Evolutionary conservation across 345 rosid genomes (phyloP).

Genomic region (Citrus mangshanensis): DNA sequence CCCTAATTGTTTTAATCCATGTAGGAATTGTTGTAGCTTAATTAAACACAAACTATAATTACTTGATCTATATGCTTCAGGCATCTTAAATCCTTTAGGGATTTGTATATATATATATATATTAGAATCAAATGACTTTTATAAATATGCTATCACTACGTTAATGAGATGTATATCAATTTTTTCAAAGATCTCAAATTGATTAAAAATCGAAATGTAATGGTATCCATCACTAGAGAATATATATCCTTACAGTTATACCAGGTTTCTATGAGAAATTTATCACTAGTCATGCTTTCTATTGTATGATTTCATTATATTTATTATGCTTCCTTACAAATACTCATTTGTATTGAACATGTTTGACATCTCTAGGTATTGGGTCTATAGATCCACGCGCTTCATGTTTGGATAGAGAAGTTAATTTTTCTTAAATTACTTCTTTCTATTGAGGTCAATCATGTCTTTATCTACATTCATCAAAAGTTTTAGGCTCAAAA

Average conservation of each 20-base stretch:
- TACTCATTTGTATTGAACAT: background rate
- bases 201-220: background rate
- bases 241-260: background rate
- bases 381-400: background rate
- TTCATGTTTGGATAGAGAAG: background rate
- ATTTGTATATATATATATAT: background rate
- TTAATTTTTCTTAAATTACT: background rate
- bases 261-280: background rate
- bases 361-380: background rate
- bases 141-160: background rate
- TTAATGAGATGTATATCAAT: background rate
- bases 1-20: background rate
- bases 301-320: too few relatives aligned
- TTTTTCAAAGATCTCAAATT: background rate
- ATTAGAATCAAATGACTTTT: background rate
- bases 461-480: background rate
- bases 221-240: background rate
- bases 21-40: background rate
- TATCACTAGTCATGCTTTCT: too few relatives aligned
- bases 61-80: background rate
- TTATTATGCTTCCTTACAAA: background rate
- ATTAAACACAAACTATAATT: too few relatives aligned
- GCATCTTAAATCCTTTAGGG: background rate
- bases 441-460: background rate
- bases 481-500: too few relatives aligned